phyloP scores from a whole-genome alignment of 1,284 basidiomycete species.

The Malassezia brasiliensis region DNA sequence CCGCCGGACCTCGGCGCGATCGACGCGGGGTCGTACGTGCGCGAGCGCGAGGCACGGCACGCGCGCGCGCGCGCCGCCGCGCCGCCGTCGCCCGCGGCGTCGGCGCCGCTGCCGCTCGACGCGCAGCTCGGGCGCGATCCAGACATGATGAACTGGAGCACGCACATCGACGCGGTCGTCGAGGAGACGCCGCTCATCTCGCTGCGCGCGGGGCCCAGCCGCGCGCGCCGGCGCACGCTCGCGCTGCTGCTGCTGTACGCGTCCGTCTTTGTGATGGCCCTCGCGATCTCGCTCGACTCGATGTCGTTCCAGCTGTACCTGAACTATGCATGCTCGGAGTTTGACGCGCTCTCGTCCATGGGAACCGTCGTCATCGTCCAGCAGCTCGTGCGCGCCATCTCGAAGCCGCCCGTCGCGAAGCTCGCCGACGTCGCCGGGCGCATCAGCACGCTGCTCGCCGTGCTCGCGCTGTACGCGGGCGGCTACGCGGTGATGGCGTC shows the following conservation, averaged over 20 bases:
- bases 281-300: constrained; percentile 57
- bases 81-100: neutral
- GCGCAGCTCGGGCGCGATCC: neutral
- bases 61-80: neutral
- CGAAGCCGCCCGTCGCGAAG: constrained; percentile 72
- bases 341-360: constrained; percentile 49
- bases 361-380: constrained; percentile 46
- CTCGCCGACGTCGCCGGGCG: constrained; percentile 60
- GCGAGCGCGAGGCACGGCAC: neutral
- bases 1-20: neutral
- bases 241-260: constrained; percentile 10
- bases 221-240: constrained; percentile 5
- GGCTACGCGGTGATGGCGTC: constrained; percentile 63
- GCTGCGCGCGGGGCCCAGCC: constrained; percentile 2
- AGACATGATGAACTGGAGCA: constrained; percentile 11
- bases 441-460: constrained; percentile 56
- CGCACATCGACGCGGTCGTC: constrained; percentile 9
- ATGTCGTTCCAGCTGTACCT: constrained; percentile 53
- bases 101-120: neutral
- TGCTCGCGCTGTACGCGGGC: constrained; percentile 52
- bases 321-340: constrained; percentile 45
- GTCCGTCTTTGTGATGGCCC: constrained; percentile 58
- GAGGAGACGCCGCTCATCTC: constrained; percentile 14
- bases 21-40: neutral
- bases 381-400: constrained; percentile 54